phyloP scores from a whole-genome alignment of 441 rosid genomes.

The Capsella rubella region DNA sequence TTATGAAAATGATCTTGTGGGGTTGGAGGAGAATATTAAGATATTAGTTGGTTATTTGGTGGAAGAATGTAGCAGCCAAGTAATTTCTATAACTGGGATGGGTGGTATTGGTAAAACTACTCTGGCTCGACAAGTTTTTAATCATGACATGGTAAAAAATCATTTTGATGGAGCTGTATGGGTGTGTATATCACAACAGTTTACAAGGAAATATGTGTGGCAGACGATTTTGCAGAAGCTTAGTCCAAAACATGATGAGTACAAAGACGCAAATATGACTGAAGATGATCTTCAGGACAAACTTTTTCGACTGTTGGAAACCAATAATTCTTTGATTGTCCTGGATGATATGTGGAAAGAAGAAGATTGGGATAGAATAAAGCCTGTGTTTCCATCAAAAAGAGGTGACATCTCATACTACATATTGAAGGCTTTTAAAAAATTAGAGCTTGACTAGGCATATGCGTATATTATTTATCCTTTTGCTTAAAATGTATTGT shows the following conservation, averaged over 20 bases:
- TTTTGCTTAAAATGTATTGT: background rate
- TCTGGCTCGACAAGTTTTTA: slow-evolving; percentile 34
- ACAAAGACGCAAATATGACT: background rate
- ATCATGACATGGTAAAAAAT: slow-evolving; percentile 14
- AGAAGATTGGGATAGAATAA: slow-evolving; percentile 26
- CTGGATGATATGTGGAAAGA: slow-evolving; percentile 38
- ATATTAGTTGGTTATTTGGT: slow-evolving; percentile 28
- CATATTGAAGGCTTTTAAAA: background rate
- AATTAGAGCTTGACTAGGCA: background rate
- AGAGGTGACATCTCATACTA: background rate
- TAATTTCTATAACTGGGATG: slow-evolving; percentile 43
- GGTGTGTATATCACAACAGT: slow-evolving; percentile 43
- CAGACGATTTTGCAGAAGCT: background rate
- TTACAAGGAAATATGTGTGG: slow-evolving; percentile 31
- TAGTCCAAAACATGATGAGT: background rate
- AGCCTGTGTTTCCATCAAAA: slow-evolving; percentile 23
- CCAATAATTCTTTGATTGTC: slow-evolving; percentile 38
- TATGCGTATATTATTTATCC: background rate
- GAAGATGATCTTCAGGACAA: slow-evolving; percentile 29
- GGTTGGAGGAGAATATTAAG: slow-evolving; percentile 32
- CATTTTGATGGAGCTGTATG: slow-evolving; percentile 36
- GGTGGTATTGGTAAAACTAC: slow-evolving; percentile 48
- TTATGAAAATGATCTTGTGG: slow-evolving; percentile 36
- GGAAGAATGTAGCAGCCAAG: slow-evolving; percentile 13
- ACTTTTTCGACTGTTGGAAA: slow-evolving; percentile 12